phyloP scores from a whole-genome alignment of 495 filamentous ascomycete species.

The Lentithecium fluviatile region DNA sequence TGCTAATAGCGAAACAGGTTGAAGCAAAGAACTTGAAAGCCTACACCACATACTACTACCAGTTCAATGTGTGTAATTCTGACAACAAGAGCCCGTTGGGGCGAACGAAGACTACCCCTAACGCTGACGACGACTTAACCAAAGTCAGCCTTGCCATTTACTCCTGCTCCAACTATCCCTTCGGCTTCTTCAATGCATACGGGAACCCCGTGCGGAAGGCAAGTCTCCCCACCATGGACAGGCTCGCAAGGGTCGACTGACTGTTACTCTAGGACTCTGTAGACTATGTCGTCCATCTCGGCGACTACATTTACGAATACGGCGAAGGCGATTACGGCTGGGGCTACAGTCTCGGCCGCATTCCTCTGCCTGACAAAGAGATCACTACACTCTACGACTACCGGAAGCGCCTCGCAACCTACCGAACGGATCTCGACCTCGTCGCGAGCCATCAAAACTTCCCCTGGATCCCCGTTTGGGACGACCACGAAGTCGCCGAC shows the following conservation, averaged over 20 bases:
- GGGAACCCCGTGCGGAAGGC: constrained; percentile 62
- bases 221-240: background rate
- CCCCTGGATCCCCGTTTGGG: constrained; percentile 68
- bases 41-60: constrained; percentile 57
- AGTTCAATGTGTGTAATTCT: constrained; percentile 45
- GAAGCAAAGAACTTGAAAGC: constrained; percentile 59
- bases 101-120: constrained; percentile 45
- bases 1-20: constrained; percentile 44
- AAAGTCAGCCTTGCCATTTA: constrained; percentile 44
- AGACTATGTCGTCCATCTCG: constrained; percentile 64
- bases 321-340: constrained; percentile 57
- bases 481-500: constrained; percentile 69
- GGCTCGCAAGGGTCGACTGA: constrained; percentile 1
- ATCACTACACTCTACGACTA: constrained; percentile 59
- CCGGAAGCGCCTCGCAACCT: constrained; percentile 59
- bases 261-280: constrained; percentile 50
- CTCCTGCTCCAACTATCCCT: constrained; percentile 48
- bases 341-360: constrained; percentile 52
- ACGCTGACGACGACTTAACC: constrained; percentile 37
- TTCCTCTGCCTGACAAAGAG: constrained; percentile 55
- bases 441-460: constrained; percentile 56
- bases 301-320: constrained; percentile 71
- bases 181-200: constrained; percentile 64
- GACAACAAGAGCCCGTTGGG: constrained; percentile 43
- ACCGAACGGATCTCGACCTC: constrained; percentile 63